Conservation (phyloP, 495 filamentous ascomycete species). For the Entonaema liquescens region DNA sequence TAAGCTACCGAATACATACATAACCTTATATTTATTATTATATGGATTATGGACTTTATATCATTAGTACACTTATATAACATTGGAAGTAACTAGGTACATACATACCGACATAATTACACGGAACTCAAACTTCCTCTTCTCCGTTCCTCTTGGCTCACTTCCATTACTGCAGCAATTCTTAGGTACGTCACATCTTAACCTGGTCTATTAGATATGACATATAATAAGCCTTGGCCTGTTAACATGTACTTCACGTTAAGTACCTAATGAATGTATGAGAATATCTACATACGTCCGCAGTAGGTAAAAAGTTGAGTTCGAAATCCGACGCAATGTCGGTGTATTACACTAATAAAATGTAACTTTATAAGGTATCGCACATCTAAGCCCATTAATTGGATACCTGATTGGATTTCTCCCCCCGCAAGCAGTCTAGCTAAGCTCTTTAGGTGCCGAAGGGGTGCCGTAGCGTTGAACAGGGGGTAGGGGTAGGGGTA, state of each 20-base stretch:
- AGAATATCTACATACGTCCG: too few relatives aligned
- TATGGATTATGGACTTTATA: not conserved
- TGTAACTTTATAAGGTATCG: slow-evolving; percentile 17
- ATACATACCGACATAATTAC: not conserved
- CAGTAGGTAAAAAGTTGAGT: not conserved
- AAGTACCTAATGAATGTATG: too few relatives aligned
- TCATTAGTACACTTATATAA: too few relatives aligned
- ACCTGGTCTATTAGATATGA: not conserved
- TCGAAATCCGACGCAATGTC: slow-evolving; percentile 5
- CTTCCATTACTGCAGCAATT: not conserved
- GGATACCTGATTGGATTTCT: not conserved
- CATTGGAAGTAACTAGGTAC: too few relatives aligned
- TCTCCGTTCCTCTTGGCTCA: not conserved
- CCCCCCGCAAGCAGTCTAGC: slow-evolving; percentile 36
- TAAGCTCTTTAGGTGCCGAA: slow-evolving; percentile 43
- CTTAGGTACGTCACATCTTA: not conserved
- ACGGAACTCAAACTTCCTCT: too few relatives aligned
- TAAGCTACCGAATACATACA: not conserved
- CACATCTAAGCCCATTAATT: slow-evolving; percentile 9
- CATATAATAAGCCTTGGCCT: not conserved
- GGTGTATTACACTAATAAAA: slow-evolving; percentile 12
- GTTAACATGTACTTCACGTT: not conserved
- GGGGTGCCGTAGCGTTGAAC: slow-evolving; percentile 24
- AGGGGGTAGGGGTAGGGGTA: not conserved
- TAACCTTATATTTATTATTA: not conserved